Percentiles rank a stretch among this genome's conserved stretches.
Conservation (phyloP, 306 rosid species). For the Purshia tridentata region DNA sequence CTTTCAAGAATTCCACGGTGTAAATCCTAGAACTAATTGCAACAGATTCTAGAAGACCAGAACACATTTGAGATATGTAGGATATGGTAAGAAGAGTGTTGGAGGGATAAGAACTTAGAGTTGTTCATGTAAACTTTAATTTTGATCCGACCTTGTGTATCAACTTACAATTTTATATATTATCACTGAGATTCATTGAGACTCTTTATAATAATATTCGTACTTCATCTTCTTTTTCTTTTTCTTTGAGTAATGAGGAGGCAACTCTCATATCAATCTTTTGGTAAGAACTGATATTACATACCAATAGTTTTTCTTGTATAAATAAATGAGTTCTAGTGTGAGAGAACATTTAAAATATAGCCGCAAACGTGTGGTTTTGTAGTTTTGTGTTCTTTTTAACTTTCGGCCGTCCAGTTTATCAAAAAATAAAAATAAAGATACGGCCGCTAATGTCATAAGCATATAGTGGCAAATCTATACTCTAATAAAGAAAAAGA, state of each 20-base stretch:
- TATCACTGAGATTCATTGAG: conserved; percentile 24
- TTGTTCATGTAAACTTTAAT: conserved; percentile 26
- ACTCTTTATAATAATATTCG: not conserved
- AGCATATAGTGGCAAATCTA: no score
- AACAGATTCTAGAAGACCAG: conserved; percentile 20
- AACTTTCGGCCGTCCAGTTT: no score
- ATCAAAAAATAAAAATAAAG: no score
- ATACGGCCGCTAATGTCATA: no score
- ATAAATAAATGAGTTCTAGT: no score
- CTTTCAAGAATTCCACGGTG: conserved; percentile 36
- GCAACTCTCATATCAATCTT: no score
- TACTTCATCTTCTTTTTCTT: not conserved
- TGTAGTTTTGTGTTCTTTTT: no score
- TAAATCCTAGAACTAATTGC: conserved; percentile 44
- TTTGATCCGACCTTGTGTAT: conserved; percentile 38
- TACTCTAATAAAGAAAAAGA: no score
- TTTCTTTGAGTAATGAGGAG: not conserved
- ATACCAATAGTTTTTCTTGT: no score
- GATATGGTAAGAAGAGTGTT: conserved; percentile 9
- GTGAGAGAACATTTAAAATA: no score
- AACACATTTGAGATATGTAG: conserved; percentile 20
- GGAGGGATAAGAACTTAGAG: not conserved
- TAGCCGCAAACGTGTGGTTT: no score
- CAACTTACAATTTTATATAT: conserved; percentile 28
- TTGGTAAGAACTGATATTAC: no score